Evolutionary conservation across 2,329 filamentous ascomycete genomes (phyloP), one percentile per base, ranked within the genome.

Genomic region (Nannizziopsis arthrosporioides): DNA sequence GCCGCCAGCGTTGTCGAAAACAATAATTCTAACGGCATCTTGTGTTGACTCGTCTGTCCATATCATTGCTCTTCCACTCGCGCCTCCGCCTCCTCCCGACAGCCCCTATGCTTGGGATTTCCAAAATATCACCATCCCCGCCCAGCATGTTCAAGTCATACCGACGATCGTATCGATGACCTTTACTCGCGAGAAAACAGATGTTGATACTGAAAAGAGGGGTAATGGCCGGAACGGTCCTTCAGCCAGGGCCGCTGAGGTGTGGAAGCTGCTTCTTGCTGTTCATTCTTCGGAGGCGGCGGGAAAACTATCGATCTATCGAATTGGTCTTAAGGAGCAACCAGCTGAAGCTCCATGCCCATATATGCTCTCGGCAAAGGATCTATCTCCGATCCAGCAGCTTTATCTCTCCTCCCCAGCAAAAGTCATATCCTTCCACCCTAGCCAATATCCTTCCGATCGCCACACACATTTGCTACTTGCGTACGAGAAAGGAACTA

Each of bases 21-120:
- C 67, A 47, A 71, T 81, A 12, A 65, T 78, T 18, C 65, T 81
- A 34, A 68, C 72, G 0, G 72, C 73, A 3, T 69, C 73, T 12
- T 81, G 76, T 53, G 69, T 73, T 12, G 77, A 82, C 57, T 72
- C 70, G 11, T 74, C 70, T n/a, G 66, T 77, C 9, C 69, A 73
- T 27, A 55, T 81, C 42, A 65, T 81, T 17, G 71, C 71, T 3
- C 56, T 80, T 14, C 76, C 78, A 3, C 63, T 81, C 18, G 59
- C 60, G 10, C 76, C 77, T 42, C 76, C 76, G 18, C 67, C 73
- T 35, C 63, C 66, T 15, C 56, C 60, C 2, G 59, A 63, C 22
- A 59, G 69, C 43, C 49, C 60, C 5, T 55, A 59, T 10, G 59
- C 58, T 32, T 60, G 60, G 55, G 67, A 68, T n/a, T 67, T 75